These are phyloP conservation scores for Endocarpon pusillum DNA, from an alignment of 495 filamentous ascomycete species.

Conservation along the genomic window DNA sequence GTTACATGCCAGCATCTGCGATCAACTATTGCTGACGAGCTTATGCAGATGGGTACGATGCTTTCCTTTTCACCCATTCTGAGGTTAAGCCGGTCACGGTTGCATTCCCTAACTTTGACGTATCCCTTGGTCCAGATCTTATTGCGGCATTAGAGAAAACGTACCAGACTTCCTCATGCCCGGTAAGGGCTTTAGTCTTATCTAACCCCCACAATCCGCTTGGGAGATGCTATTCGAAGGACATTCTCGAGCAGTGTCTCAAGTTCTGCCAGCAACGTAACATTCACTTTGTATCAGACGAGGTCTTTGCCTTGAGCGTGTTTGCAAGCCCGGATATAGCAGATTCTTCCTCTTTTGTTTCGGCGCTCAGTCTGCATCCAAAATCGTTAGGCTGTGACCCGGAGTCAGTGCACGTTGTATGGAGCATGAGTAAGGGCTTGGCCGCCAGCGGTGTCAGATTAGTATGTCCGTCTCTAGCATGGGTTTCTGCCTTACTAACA, in stretches of 20 bases:
- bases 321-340: conserved; percentile 23
- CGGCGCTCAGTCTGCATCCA: background rate
- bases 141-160: background rate
- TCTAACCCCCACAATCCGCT: conserved; percentile 13
- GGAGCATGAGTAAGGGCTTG: conserved; percentile 28
- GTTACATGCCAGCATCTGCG: no score
- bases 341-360: conserved; percentile 1
- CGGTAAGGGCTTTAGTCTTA: conserved; percentile 8
- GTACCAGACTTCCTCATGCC: background rate
- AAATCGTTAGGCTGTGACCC: conserved; percentile 11
- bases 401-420: conserved; percentile 22
- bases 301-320: conserved; percentile 27
- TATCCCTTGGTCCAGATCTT: background rate
- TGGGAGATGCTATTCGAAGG: conserved; percentile 10
- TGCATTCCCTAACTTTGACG: background rate
- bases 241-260: conserved; percentile 10
- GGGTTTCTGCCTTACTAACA: no score
- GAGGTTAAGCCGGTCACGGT: background rate
- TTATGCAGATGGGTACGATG: background rate
- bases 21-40: no score
- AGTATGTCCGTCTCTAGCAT: conserved; percentile 1
- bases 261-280: conserved; percentile 11
- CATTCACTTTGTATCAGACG: conserved; percentile 19
- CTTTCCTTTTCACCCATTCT: background rate
- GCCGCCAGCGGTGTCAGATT: conserved; percentile 24